Evolutionary conservation across 768 basidiomycete species (phyloP).

Genomic region (Lanmaoa pseudosensibilis): DNA sequence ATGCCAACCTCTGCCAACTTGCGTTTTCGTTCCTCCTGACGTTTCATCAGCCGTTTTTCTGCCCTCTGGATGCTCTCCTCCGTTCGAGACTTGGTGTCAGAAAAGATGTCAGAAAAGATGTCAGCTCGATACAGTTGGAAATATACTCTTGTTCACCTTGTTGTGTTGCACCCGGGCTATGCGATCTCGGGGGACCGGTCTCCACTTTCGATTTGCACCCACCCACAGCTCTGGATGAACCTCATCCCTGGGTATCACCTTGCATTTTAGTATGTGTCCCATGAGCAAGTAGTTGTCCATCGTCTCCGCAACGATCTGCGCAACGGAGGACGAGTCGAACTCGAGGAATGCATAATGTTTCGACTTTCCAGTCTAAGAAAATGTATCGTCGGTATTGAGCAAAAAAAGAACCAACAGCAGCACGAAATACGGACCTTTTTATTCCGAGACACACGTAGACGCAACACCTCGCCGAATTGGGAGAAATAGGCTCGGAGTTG

Average conservation of each 20-base stretch:
- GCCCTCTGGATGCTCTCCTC: conserved; percentile 65
- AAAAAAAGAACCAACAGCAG: neutral
- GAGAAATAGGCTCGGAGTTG: conserved; percentile 90
- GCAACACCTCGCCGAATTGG: conserved; percentile 90
- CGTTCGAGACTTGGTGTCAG: conserved; percentile 59
- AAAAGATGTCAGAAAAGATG: too few relatives aligned
- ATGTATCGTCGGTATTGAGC: neutral
- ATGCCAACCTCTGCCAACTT: conserved; percentile 83
- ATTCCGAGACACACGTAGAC: conserved; percentile 88
- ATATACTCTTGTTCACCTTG: conserved; percentile 51
- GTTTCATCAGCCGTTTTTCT: conserved; percentile 66
- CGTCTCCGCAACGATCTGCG: conserved; percentile 94
- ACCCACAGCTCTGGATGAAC: conserved; percentile 95
- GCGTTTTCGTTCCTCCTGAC: conserved; percentile 74
- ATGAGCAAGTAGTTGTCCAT: conserved; percentile 98
- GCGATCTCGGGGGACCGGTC: conserved; percentile 69
- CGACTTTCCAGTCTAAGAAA: conserved; percentile 79
- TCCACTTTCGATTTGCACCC: conserved; percentile 94
- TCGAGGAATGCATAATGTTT: conserved; percentile 98
- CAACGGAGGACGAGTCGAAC: conserved; percentile 85
- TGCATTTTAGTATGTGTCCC: conserved; percentile 92
- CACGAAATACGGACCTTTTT: conserved; percentile 63
- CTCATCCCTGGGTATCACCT: conserved; percentile 83
- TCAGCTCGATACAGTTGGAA: conserved; percentile 2
- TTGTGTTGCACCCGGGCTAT: conserved; percentile 75